phyloP scores from a whole-genome alignment of 2,329 filamentous ascomycete genomes.

The Alternaria brassicicola region DNA sequence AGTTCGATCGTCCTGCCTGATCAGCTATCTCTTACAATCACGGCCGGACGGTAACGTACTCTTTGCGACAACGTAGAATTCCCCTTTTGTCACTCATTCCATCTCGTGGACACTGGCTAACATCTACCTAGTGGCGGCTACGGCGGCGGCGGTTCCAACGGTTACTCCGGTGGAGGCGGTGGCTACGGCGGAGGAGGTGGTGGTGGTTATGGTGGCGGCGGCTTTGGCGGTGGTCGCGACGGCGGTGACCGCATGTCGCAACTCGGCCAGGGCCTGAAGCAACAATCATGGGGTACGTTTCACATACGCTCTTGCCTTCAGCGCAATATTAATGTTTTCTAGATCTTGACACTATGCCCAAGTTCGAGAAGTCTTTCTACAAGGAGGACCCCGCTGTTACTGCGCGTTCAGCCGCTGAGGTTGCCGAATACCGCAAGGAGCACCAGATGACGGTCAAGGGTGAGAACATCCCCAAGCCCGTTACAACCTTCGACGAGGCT shows the following conservation, averaged over 20 bases:
- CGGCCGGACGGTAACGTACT: constrained; percentile 34
- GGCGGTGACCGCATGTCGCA: constrained; percentile 94
- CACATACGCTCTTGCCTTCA: not conserved
- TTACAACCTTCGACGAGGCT: constrained; percentile 97
- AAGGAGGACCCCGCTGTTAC: constrained; percentile 87
- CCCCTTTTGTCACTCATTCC: constrained; percentile 21
- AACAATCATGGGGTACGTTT: constrained; percentile 85
- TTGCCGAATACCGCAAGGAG: constrained; percentile 85
- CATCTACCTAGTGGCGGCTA: constrained; percentile 33
- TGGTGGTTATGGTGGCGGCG: constrained; percentile 30
- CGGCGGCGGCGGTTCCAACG: constrained; percentile 59
- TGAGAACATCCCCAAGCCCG: constrained; percentile 83
- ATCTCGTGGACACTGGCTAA: constrained; percentile 27
- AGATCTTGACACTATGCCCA: constrained; percentile 82
- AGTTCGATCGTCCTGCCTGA: constrained; percentile 33
- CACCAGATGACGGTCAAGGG: constrained; percentile 86
- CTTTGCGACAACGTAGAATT: constrained; percentile 41
- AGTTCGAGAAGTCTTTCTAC: constrained; percentile 99
- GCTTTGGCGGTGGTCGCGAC: constrained; percentile 59
- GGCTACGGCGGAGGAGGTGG: constrained; percentile 64
- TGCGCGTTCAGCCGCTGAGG: constrained; percentile 74
- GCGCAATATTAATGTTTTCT: constrained; percentile 32
- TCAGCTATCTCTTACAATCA: constrained; percentile 27
- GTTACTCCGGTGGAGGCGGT: constrained; percentile 51
- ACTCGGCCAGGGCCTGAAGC: constrained; percentile 85